phyloP scores from a whole-genome alignment of 2,329 filamentous ascomycete species.

The Xylariaceae sp. region DNA sequence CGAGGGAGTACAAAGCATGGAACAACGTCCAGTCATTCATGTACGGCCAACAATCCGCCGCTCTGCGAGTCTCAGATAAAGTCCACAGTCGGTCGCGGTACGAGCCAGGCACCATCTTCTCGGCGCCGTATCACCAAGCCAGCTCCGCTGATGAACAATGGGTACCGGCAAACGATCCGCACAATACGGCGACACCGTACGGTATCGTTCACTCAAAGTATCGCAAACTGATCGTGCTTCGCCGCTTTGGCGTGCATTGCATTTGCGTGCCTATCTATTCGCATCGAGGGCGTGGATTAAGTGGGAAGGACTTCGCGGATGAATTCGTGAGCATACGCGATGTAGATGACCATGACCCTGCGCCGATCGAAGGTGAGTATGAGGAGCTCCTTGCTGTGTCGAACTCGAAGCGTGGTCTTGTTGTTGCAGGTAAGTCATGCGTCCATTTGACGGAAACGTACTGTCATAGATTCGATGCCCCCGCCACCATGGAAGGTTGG shows the following conservation, averaged over 20 bases:
- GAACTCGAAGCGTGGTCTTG: neutral
- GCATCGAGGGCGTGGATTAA: constrained; percentile 22
- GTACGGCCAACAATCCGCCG: constrained; percentile 11
- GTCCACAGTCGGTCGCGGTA: constrained; percentile 10
- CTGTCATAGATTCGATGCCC: constrained; percentile 19
- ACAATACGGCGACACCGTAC: constrained; percentile 25
- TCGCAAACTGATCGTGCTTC: constrained; percentile 27
- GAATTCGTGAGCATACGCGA: constrained; percentile 28
- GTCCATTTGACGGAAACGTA: constrained; percentile 23
- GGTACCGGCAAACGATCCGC: constrained; percentile 18
- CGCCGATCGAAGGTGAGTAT: constrained; percentile 15
- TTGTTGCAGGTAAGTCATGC: constrained; percentile 17
- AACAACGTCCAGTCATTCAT: constrained; percentile 3
- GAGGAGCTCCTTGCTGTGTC: constrained; percentile 9
- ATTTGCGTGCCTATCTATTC: constrained; percentile 27
- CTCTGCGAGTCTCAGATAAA: constrained; percentile 16
- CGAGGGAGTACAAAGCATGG: constrained; percentile 11
- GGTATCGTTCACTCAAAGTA: constrained; percentile 26
- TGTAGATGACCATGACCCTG: constrained; percentile 3
- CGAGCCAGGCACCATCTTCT: constrained; percentile 18
- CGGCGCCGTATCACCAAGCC: constrained; percentile 18
- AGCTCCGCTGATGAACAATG: constrained; percentile 7
- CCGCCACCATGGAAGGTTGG: constrained; percentile 24
- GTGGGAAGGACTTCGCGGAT: constrained; percentile 10
- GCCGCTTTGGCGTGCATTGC: constrained; percentile 20